Evolutionary conservation across 768 basidiomycete species (phyloP), one percentile per base, ranked within the genome.

Genomic region (Mycena vulgaris): DNA sequence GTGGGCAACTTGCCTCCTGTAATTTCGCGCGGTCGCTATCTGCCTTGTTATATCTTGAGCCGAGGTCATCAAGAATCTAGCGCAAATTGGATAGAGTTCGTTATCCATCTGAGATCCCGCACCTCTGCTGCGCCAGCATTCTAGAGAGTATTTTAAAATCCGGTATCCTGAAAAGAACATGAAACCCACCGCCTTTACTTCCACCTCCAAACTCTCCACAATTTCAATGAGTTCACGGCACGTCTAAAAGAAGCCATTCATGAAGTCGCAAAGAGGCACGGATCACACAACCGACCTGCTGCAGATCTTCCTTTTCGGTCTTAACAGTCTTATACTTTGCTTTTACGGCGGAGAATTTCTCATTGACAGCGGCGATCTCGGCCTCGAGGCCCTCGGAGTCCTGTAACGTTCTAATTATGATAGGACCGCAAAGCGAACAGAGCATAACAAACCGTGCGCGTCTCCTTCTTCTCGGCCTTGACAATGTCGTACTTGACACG

Each of bases 261-360:
- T 48, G 25, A 27, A 17, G 27, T 16, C 39, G 14, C 39, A n/a
- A 10, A n/a, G 5, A n/a, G 21, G 2, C 37, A n/a, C n/a, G n/a
- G n/a, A n/a, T 16, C 37, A 40, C 16, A 28, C 37, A 16, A n/a
- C 56, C 1, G 19, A 68, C 66, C 66, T 68, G 23, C 45, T 48
- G n/a, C 11, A 68, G 17, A 3, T 68, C 51, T 5, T 61, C 59
- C 30, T 47, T 52, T 1, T 68, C 59, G 5, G 11, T 17, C 9
- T 27, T 47, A 5, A 47, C 42, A 1, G 39, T 16, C 49, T 61
- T 21, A 9, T 33, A 35, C n/a, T 61, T 14, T 1, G n/a, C 49
- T 23, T 35, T 42, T 5, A 47, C 3, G 0, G 11, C 19, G 0
- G 51, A 31, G 19, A 52, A 28, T 10, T 27, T 23, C 2, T 25